phyloP scores from a whole-genome alignment of 306 rosid genomes.

The Dalbergia cultrata region DNA sequence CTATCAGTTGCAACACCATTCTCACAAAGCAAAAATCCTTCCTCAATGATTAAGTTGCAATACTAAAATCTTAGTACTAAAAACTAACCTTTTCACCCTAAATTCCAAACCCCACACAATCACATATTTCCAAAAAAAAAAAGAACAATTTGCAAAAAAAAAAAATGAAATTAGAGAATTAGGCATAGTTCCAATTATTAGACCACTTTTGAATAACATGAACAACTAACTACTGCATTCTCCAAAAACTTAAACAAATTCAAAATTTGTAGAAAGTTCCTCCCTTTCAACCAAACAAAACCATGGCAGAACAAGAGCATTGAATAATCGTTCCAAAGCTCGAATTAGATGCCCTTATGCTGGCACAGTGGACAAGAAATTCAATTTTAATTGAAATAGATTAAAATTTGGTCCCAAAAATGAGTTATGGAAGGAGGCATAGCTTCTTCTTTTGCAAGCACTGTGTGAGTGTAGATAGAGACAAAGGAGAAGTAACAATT shows the following conservation, averaged over 20 bases:
- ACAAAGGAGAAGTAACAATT: constrained; percentile 70
- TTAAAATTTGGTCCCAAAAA: constrained; percentile 60
- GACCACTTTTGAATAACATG: background rate
- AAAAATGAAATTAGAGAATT: too few relatives aligned
- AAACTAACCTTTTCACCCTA: constrained; percentile 2
- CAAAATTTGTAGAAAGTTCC: background rate
- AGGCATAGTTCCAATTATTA: background rate
- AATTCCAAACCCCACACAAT: constrained; percentile 13
- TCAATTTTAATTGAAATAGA: constrained; percentile 54
- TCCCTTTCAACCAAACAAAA: constrained; percentile 49
- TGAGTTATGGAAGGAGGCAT: constrained; percentile 54
- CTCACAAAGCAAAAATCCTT: constrained; percentile 3
- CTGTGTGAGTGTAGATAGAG: constrained; percentile 72
- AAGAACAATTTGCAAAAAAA: background rate
- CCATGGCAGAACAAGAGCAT: constrained; percentile 71
- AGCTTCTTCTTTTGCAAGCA: constrained; percentile 65
- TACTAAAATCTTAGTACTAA: background rate
- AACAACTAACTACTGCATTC: constrained; percentile 13
- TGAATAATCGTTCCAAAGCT: constrained; percentile 66
- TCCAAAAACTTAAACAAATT: constrained; percentile 8
- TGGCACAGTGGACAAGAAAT: constrained; percentile 47
- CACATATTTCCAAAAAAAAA: constrained; percentile 36
- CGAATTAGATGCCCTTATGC: constrained; percentile 57
- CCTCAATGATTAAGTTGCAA: constrained; percentile 21
- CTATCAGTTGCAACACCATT: constrained; percentile 30